Percentiles rank a stretch among this genome's conserved stretches.
Evolutionary conservation across 2,329 filamentous ascomycete genomes (phyloP).

Genomic region (Sclerotinia subarctica): DNA sequence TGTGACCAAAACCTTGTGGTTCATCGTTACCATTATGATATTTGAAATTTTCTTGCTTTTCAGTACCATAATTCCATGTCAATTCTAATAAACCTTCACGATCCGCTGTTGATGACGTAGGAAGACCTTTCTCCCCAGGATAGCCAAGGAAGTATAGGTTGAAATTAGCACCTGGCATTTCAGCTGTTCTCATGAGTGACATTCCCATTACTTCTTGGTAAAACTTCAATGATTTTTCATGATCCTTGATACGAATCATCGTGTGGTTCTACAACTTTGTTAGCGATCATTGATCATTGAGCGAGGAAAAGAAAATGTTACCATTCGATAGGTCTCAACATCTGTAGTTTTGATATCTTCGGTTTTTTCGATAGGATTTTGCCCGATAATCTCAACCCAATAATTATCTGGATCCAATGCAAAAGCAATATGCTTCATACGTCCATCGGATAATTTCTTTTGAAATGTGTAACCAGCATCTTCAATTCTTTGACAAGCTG

Average conservation of each 20-base stretch:
- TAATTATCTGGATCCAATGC: conserved; percentile 84
- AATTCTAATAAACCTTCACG: conserved; percentile 86
- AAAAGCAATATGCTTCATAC: conserved; percentile 87
- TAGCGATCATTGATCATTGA: not conserved
- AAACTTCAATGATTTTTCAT: conserved; percentile 69
- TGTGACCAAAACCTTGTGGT: conserved; percentile 92
- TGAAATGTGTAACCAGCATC: conserved; percentile 91
- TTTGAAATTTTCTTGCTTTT: conserved; percentile 77
- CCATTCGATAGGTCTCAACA: conserved; percentile 69
- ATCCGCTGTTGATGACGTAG: conserved; percentile 55
- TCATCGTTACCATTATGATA: conserved; percentile 93
- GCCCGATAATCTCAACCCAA: conserved; percentile 78
- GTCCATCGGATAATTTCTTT: conserved; percentile 87
- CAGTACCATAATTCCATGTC: conserved; percentile 80
- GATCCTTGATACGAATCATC: conserved; percentile 91
- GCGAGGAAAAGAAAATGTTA: conserved; percentile 32
- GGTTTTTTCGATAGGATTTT: conserved; percentile 68
- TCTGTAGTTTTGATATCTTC: conserved; percentile 72
- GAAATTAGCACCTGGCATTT: conserved; percentile 70
- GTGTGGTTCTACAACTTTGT: conserved; percentile 65
- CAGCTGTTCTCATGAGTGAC: conserved; percentile 70
- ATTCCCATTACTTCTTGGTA: conserved; percentile 89
- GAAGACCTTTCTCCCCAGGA: conserved; percentile 52
- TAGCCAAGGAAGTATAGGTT: conserved; percentile 94
- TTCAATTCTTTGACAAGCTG: conserved; percentile 83